Percentiles rank a stretch among this genome's conserved stretches.
phyloP scores from a whole-genome alignment of 164 flowering plant species.

The Protea cynaroides region DNA sequence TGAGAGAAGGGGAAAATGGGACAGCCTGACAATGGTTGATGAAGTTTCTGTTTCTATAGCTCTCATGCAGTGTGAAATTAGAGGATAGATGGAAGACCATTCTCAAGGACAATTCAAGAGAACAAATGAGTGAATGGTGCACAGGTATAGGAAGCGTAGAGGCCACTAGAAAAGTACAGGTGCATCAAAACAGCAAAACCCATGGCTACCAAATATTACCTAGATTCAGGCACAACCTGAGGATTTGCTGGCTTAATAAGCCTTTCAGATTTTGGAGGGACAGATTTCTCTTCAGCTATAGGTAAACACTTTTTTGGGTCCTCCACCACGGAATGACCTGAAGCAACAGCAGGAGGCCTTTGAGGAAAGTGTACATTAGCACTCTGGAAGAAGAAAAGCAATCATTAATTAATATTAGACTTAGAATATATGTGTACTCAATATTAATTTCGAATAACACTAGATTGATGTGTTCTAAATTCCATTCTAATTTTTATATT shows the following conservation, averaged over 20 bases:
- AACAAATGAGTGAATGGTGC: too few relatives aligned
- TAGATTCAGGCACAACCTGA: constrained; percentile 54
- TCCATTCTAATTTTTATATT: too few relatives aligned
- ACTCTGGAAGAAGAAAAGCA: constrained; percentile 39
- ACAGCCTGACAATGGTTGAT: too few relatives aligned
- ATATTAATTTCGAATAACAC: too few relatives aligned
- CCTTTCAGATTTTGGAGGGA: constrained; percentile 33
- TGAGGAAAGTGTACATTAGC: constrained; percentile 83
- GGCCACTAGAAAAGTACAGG: background rate
- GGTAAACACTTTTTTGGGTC: constrained; percentile 14
- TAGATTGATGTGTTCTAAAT: too few relatives aligned
- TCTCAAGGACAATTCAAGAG: background rate
- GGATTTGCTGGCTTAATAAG: constrained; percentile 28
- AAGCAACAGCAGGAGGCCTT: constrained; percentile 29
- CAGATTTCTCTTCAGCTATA: constrained; percentile 26
- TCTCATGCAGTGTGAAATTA: too few relatives aligned
- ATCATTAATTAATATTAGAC: background rate
- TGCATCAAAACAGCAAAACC: background rate
- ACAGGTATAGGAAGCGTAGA: background rate
- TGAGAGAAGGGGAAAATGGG: too few relatives aligned
- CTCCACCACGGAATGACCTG: constrained; percentile 23
- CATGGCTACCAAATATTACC: constrained; percentile 34
- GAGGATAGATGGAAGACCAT: too few relatives aligned
- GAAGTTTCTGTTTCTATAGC: too few relatives aligned
- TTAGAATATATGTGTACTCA: too few relatives aligned